Evolutionary conservation across 257 asterid species (phyloP).

Genomic region (Anisodus acutangulus): DNA sequence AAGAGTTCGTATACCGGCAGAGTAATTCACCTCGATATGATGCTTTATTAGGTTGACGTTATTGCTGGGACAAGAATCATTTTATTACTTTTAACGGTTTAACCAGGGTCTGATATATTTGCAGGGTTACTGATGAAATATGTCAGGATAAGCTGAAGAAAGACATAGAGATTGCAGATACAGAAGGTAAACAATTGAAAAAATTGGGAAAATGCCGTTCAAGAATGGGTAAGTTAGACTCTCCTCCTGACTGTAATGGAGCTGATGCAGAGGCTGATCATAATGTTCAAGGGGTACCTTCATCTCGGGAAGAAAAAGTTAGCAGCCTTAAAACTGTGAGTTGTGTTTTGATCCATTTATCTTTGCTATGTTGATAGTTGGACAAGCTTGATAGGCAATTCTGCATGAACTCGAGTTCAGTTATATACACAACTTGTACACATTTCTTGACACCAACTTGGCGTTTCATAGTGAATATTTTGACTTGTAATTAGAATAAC

Average conservation of each 20-base stretch:
- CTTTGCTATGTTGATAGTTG: neutral
- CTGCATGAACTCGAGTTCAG: neutral
- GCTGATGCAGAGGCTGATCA: slow-evolving; percentile 82
- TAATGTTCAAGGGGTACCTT: slow-evolving; percentile 69
- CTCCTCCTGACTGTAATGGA: slow-evolving; percentile 68
- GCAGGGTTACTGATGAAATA: slow-evolving; percentile 51
- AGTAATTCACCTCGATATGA: neutral
- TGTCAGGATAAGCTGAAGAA: slow-evolving; percentile 52
- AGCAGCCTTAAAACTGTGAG: slow-evolving; percentile 98
- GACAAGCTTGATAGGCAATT: slow-evolving; percentile 8
- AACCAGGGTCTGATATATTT: slow-evolving; percentile 31
- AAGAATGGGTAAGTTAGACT: slow-evolving; percentile 65
- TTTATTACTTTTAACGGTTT: neutral
- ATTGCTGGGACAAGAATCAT: neutral
- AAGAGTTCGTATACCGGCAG: neutral
- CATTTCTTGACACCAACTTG: slow-evolving; percentile 6
- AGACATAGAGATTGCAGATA: slow-evolving; percentile 67
- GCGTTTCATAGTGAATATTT: neutral
- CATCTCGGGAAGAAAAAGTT: slow-evolving; percentile 95
- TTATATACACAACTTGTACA: neutral
- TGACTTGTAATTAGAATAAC: neutral
- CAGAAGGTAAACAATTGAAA: slow-evolving; percentile 65
- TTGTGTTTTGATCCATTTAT: slow-evolving; percentile 31
- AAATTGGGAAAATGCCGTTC: slow-evolving; percentile 69
- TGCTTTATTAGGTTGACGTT: neutral